phyloP scores from a whole-genome alignment of 2,329 filamentous ascomycete genomes.

The Orbilia blumenaviensis region DNA sequence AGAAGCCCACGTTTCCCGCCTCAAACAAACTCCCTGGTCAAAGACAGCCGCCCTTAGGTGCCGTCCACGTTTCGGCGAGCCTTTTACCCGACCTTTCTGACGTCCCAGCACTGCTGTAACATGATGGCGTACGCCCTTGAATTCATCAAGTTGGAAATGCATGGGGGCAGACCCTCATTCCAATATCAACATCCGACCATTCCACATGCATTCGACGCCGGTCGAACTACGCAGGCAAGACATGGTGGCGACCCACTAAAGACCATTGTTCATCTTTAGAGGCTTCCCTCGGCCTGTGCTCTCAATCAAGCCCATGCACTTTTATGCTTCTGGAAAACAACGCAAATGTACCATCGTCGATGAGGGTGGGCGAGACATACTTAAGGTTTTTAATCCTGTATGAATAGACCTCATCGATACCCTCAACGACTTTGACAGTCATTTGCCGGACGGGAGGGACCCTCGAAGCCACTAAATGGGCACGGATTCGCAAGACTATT shows the following conservation, averaged over 20 bases:
- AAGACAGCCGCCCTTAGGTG: conserved; percentile 5
- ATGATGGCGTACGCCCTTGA: conserved; percentile 24
- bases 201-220: conserved; percentile 12
- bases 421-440: not conserved
- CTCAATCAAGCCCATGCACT: conserved; percentile 20
- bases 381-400: not conserved
- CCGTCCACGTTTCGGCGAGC: conserved; percentile 19
- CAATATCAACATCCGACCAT: conserved; percentile 36
- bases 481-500: conserved; percentile 18
- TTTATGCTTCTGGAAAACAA: conserved; percentile 30
- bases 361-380: conserved; percentile 23
- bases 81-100: conserved; percentile 26
- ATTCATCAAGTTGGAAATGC: not conserved
- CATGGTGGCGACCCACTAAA: conserved; percentile 46
- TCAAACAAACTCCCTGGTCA: conserved; percentile 2
- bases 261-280: no score
- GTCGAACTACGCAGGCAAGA: conserved; percentile 25
- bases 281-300: conserved; percentile 15
- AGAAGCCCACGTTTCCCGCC: conserved; percentile 6
- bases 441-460: not conserved
- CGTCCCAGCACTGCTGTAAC: conserved; percentile 13
- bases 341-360: conserved; percentile 35
- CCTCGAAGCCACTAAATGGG: conserved; percentile 13
- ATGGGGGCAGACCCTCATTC: conserved; percentile 12
- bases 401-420: conserved; percentile 10